phyloP scores from a whole-genome alignment of 345 rosid genomes.

The Syzygium oleosum region DNA sequence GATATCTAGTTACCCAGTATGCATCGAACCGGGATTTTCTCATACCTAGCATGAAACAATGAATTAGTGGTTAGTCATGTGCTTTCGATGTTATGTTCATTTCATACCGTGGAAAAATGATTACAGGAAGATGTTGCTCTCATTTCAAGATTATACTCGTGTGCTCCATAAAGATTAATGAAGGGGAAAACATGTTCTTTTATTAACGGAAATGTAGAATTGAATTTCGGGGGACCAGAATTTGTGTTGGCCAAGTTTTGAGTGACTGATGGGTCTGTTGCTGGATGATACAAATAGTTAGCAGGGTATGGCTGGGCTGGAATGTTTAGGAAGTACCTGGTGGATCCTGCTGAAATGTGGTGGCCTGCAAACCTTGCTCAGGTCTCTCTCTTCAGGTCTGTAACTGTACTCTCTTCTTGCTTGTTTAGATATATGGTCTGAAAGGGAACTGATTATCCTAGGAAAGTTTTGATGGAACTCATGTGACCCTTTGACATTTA shows the following conservation, averaged over 20 bases:
- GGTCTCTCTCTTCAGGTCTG: constrained; percentile 86
- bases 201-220: background rate
- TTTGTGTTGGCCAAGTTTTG: background rate
- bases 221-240: background rate
- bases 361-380: constrained; percentile 98
- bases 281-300: constrained; percentile 24
- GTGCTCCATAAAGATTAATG: no score
- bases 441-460: background rate
- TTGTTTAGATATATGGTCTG: background rate
- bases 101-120: background rate
- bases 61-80: background rate
- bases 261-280: background rate
- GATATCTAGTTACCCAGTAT: background rate
- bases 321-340: constrained; percentile 82
- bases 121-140: background rate
- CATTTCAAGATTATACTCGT: background rate
- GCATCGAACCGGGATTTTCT: background rate
- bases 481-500: background rate
- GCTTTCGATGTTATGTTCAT: background rate
- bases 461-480: background rate
- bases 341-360: constrained; percentile 98
- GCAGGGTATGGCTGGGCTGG: constrained; percentile 99
- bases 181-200: background rate
- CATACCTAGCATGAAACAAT: background rate
- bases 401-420: background rate